phyloP scores from a whole-genome alignment of 306 rosid species.

The barrel medic (Medicago truncatula) region DNA sequence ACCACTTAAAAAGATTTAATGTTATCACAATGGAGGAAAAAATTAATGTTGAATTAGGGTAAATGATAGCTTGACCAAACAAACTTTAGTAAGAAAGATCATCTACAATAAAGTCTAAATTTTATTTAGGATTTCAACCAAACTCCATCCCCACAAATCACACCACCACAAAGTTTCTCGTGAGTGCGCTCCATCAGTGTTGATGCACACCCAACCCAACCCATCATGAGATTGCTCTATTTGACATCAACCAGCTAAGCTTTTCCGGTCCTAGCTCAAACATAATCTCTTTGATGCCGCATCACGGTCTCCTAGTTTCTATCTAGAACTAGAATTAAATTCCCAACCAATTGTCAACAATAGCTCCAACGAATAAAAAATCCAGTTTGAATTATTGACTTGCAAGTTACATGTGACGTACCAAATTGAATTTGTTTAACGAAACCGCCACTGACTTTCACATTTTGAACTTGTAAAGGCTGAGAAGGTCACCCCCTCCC shows the following conservation, averaged over 20 bases:
- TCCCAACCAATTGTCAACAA: neutral
- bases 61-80: too few relatives aligned
- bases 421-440: neutral
- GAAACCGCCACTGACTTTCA: constrained; percentile 2
- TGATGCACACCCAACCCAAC: neutral
- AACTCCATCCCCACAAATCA: too few relatives aligned
- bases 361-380: neutral
- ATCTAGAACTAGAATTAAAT: neutral
- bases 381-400: constrained; percentile 1
- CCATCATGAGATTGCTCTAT: neutral
- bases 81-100: too few relatives aligned
- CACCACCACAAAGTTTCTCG: neutral
- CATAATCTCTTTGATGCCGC: neutral
- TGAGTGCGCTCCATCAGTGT: neutral
- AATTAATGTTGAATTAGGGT: too few relatives aligned
- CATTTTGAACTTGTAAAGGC: neutral
- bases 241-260: neutral
- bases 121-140: too few relatives aligned
- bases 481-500: neutral
- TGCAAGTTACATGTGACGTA: constrained; percentile 13
- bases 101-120: too few relatives aligned
- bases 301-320: neutral
- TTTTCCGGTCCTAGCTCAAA: neutral
- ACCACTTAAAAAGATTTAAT: too few relatives aligned
- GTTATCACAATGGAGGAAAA: too few relatives aligned